Evolutionary conservation across 345 rosid species (phyloP).

Genomic region (Punica granatum): DNA sequence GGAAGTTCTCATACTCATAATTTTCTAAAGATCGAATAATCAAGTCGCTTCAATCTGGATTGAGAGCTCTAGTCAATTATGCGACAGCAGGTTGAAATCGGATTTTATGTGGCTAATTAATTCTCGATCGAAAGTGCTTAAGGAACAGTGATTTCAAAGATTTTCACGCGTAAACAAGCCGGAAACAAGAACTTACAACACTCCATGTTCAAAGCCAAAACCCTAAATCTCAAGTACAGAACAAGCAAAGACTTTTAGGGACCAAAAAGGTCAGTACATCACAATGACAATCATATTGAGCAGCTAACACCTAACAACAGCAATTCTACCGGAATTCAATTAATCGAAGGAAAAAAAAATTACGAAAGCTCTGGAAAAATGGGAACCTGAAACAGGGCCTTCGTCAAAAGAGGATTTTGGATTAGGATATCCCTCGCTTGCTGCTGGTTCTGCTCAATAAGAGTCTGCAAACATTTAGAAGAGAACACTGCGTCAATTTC

Average conservation of each 20-base stretch:
- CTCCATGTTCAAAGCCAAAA: neutral
- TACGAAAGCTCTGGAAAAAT: neutral
- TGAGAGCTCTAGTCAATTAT: neutral
- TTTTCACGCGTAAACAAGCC: neutral
- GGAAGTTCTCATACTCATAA: neutral
- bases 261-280: neutral
- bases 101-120: neutral
- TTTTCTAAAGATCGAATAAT: neutral
- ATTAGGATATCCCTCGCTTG: conserved; percentile 83
- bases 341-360: neutral
- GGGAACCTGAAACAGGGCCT: conserved; percentile 84
- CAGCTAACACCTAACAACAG: neutral
- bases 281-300: neutral
- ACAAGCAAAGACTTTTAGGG: neutral
- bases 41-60: neutral
- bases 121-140: neutral
- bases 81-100: neutral
- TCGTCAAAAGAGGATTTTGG: conserved; percentile 81
- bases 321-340: neutral
- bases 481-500: neutral
- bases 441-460: conserved; percentile 83
- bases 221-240: neutral
- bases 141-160: neutral
- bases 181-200: neutral
- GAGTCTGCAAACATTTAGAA: conserved; percentile 28